These are phyloP conservation scores for Aspergillus brasiliensis DNA, from an alignment of 2,329 filamentous ascomycete species.

Conservation along the genomic window DNA sequence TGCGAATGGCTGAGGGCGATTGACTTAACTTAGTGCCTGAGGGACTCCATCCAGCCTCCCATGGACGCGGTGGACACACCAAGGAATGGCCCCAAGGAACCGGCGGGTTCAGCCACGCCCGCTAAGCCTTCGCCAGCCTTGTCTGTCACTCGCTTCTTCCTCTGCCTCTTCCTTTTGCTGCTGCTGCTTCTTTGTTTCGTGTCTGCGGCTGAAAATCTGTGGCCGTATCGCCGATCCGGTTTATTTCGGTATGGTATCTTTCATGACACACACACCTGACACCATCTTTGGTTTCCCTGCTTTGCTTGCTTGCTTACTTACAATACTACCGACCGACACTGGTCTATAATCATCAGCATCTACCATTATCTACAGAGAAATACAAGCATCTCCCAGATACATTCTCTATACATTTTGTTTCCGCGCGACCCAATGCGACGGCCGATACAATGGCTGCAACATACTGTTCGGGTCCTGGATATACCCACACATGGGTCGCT, in stretches of 20 bases:
- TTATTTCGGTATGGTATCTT: constrained; percentile 3
- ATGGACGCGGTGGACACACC: constrained; percentile 2
- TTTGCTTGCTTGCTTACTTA: too few species aligned
- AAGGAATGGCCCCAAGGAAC: constrained; percentile 16
- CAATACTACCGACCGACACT: too few species aligned
- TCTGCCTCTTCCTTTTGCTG: constrained; percentile 8
- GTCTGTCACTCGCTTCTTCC: constrained; percentile 16
- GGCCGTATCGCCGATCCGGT: constrained; percentile 9
- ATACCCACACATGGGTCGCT: constrained; percentile 67
- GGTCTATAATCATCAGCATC: too few species aligned
- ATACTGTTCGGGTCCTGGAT: constrained; percentile 84
- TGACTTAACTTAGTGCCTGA: neutral
- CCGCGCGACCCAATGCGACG: constrained; percentile 81
- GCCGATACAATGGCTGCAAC: constrained; percentile 78
- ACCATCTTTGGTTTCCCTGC: too few species aligned
- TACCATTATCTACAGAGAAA: neutral
- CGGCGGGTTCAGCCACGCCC: constrained; percentile 19
- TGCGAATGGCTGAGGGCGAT: too few species aligned
- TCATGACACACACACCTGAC: constrained; percentile 1
- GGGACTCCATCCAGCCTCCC: neutral
- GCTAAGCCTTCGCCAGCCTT: constrained; percentile 19
- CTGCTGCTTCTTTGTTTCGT: too few species aligned
- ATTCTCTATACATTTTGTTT: constrained; percentile 51
- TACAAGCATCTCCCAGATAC: too few species aligned
- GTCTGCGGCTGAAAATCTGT: constrained; percentile 22